Percentiles rank a stretch among this genome's conserved stretches.
phyloP scores from a whole-genome alignment of 176 grass and related monocot species.

The Metroxylon sagu region DNA sequence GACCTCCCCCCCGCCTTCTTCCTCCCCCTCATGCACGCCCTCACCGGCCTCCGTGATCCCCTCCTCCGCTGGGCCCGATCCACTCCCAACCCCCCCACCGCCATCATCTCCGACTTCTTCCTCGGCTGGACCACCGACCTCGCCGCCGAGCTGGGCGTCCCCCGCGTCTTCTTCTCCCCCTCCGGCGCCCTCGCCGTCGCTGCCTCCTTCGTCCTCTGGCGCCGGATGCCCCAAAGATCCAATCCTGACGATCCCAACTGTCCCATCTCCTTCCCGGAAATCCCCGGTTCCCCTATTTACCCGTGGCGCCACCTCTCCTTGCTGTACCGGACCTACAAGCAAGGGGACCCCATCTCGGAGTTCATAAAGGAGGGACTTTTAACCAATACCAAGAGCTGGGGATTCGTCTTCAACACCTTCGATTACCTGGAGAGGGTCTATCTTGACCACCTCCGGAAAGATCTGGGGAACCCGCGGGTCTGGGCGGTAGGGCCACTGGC shows the following conservation, averaged over 20 bases:
- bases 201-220: slow-evolving; percentile 33
- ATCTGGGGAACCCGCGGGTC: slow-evolving; percentile 27
- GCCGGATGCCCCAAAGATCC: slow-evolving; percentile 11
- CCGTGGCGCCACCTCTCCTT: slow-evolving; percentile 39
- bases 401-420: slow-evolving; percentile 42
- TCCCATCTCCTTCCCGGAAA: slow-evolving; percentile 17
- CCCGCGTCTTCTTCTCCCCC: slow-evolving; percentile 41
- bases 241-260: slow-evolving; percentile 11
- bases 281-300: slow-evolving; percentile 26
- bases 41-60: slow-evolving; percentile 23
- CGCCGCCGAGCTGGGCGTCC: slow-evolving; percentile 30
- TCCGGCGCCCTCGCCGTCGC: slow-evolving; percentile 33
- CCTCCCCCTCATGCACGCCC: slow-evolving; percentile 16
- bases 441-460: slow-evolving; percentile 30
- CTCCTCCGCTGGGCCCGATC: slow-evolving; percentile 27
- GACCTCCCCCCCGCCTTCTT: slow-evolving; percentile 13
- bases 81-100: slow-evolving; percentile 15
- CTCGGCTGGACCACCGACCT: slow-evolving; percentile 55
- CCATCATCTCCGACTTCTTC: slow-evolving; percentile 54
- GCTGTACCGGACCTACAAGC: slow-evolving; percentile 24
- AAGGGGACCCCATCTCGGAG: slow-evolving; percentile 27
- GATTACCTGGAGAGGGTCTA: slow-evolving; percentile 37
- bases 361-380: slow-evolving; percentile 41
- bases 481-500: slow-evolving; percentile 53
- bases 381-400: slow-evolving; percentile 35